These are phyloP conservation scores for Candida mattraensis DNA, from an alignment of 805 yeast genomes.

Conservation along the genomic window DNA sequence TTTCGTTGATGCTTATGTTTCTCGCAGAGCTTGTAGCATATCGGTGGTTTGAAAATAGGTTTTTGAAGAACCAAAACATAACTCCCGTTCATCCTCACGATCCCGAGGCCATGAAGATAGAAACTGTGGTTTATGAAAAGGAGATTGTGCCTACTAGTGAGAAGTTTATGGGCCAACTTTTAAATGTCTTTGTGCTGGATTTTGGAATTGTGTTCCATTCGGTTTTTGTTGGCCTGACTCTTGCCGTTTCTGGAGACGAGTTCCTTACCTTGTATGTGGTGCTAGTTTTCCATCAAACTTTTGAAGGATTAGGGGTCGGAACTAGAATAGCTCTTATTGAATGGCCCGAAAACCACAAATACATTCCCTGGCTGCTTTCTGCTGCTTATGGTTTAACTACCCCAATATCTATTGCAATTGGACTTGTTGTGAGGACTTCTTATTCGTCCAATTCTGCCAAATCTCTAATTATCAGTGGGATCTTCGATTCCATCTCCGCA, in stretches of 20 bases:
- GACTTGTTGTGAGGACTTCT: too few species aligned
- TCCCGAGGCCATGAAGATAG: too few species aligned
- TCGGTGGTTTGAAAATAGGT: conserved; percentile 38
- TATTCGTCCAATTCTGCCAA: too few species aligned
- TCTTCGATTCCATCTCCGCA: too few species aligned
- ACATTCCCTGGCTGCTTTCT: background rate
- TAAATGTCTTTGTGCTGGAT: conserved; percentile 60
- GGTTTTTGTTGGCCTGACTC: conserved; percentile 71
- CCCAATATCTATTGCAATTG: too few species aligned
- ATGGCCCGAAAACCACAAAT: too few species aligned
- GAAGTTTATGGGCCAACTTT: conserved; percentile 53
- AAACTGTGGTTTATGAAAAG: too few species aligned
- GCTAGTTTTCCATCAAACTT: conserved; percentile 68
- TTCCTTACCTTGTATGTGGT: conserved; percentile 68
- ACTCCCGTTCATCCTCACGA: too few species aligned
- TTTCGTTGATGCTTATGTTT: conserved; percentile 49
- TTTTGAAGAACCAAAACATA: conserved; percentile 15
- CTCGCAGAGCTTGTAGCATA: conserved; percentile 50
- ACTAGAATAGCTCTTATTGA: too few species aligned
- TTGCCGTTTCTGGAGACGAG: conserved; percentile 76
- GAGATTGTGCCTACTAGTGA: too few species aligned
- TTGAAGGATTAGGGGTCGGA: conserved; percentile 85
- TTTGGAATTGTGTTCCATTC: conserved; percentile 84
- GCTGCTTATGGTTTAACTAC: too few species aligned
- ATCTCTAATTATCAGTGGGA: too few species aligned